Evolutionary conservation across 495 filamentous ascomycete genomes (phyloP), one percentile per base, ranked within the genome.

Genomic region (Penicillium salamii): DNA sequence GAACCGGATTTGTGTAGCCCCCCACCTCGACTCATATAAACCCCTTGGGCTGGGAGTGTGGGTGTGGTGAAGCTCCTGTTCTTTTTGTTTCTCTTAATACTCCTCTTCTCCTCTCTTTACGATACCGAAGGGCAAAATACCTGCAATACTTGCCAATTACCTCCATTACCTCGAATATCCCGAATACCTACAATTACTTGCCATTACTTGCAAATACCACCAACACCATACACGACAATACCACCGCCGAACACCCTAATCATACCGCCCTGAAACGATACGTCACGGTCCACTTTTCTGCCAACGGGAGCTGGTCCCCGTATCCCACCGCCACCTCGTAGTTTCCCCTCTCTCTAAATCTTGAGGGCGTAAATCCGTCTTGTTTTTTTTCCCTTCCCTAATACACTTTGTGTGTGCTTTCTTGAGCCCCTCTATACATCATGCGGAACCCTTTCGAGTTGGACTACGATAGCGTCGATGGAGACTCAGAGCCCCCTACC

Each of bases 391-490:
- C 23, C 29, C 36, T 52, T 33, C 46, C 26, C 36, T 40, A 36
- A 18, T 37, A 45, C 37, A 23, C 35, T 39, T 43, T 20, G 47
- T 59, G 52, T 49, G 18, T 8, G 7, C 21, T 28, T 5, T 9
- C 0, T 14, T 29, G 8, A 49, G 54, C 45, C 23, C 13, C 24
- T 24, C 42, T 26, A 26, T 26, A 20, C 26, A 62, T 47, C 15
- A 72, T 72, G 69, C 64, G 62, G 19, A 72, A 71, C 51, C 69
- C 69, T n/a, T 72, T 72, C 37, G 68, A 72, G 28, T 60, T 72
- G 55, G 69, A 71, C 34, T 54, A 63, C 13, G 64, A 67, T 26
- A 62, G 64, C 37, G 50, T 64, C 24, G 61, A 69, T 24, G 69
- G 69, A 2, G 65, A 66, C 35, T 57, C 66, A 1, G 56, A 74